These are phyloP conservation scores for Sporothrix protearum DNA, from an alignment of 2,329 filamentous ascomycete species.

Conservation along the genomic window DNA sequence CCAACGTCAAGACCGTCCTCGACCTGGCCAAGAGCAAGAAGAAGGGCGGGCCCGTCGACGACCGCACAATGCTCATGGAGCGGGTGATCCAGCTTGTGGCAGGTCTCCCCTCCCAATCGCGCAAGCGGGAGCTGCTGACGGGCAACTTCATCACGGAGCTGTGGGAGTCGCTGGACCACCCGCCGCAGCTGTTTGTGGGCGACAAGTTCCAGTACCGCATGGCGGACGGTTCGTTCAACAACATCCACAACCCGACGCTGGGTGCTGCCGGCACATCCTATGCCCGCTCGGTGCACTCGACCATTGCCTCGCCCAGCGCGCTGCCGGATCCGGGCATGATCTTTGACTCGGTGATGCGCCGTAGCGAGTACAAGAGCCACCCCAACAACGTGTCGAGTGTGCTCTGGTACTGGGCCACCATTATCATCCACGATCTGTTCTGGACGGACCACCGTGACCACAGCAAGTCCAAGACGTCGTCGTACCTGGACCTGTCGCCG, in stretches of 20 bases:
- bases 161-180: constrained; percentile 70
- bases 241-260: constrained; percentile 61
- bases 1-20: constrained; percentile 49
- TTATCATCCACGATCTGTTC: constrained; percentile 72
- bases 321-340: constrained; percentile 63
- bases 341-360: constrained; percentile 60
- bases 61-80: constrained; percentile 77
- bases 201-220: constrained; percentile 62
- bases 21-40: constrained; percentile 60
- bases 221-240: constrained; percentile 70
- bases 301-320: constrained; percentile 57
- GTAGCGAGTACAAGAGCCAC: constrained; percentile 53
- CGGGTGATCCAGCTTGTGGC: constrained; percentile 67
- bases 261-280: constrained; percentile 67
- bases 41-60: constrained; percentile 63
- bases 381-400: constrained; percentile 71
- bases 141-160: constrained; percentile 65
- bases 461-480: constrained; percentile 63
- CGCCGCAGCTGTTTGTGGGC: constrained; percentile 62
- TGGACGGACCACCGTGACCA: constrained; percentile 62
- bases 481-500: constrained; percentile 68
- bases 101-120: constrained; percentile 59
- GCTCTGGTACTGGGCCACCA: constrained; percentile 69
- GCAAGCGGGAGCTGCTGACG: constrained; percentile 59
- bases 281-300: constrained; percentile 60